Base-by-base conservation (phyloP, 2,329 filamentous ascomycete species). In the Alternaria arbusti region DNA sequence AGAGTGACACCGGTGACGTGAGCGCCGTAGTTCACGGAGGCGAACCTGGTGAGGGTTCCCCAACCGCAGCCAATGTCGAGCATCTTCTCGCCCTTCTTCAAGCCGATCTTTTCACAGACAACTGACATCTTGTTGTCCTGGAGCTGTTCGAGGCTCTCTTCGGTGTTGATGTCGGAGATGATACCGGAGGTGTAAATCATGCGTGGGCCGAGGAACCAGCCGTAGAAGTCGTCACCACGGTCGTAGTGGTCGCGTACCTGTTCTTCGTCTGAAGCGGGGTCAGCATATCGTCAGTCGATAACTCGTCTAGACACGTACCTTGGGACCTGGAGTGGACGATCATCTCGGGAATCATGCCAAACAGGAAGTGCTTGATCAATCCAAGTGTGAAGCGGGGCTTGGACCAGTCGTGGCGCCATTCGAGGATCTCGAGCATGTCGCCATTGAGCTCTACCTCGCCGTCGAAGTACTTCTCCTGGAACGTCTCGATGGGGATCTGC, bases 161-260 rank as follows among this genome's bases (percentile, higher is more conserved):
- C 96, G 71, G 86, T 87, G 82, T 90, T 89, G 80, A 92, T 88
- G 81, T 98, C 94, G 65, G 91, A 91, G 79, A 99, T 96, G 75
- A 99, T 86, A 75, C 96, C 96, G 54, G 93, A 96, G 55, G 96
- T 99, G 86, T 98, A 98, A 83, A 98, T 93, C 96, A 98, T 99
- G 78, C 95, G 94, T 63, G 95, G 95, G 66, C 96, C 96, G 68
- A 98, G 88, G 87, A 98, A 98, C 94, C 94, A 99, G 80, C 89
- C 91, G 86, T 99, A 99, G 84, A 97, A 97, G 83, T 98, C 96
- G 80, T 99, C 94, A 78, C 96, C 96, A 70, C 94, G 91, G 86
- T 98, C 96, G 83, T 99, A 99, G 85, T 97, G 94, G 81, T 94
- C 93, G 79, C 94, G 93, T 61, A 98, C 94, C 84, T 98, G 96